phyloP scores from a whole-genome alignment of 306 rosid species.

The Dryas drummondii region DNA sequence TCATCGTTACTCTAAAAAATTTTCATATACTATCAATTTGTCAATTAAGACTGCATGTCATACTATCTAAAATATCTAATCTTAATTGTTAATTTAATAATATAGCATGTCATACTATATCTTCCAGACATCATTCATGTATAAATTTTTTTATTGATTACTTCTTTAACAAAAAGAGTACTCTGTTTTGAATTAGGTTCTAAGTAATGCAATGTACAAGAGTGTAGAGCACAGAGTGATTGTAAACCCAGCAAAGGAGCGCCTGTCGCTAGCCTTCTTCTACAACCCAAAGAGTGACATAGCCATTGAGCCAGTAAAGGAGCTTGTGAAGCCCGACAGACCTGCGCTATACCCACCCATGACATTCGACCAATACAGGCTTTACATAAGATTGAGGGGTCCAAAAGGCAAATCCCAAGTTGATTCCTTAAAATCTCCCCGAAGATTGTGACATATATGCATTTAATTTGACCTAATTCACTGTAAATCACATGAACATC shows the following conservation, averaged over 20 bases:
- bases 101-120: too few species aligned
- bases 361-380: conserved; percentile 89
- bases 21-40: too few species aligned
- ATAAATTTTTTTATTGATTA: too few species aligned
- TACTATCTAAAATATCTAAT: too few species aligned
- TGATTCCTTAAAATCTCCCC: conserved; percentile 55
- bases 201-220: conserved; percentile 79
- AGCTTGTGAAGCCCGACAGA: conserved; percentile 43
- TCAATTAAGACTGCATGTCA: too few species aligned
- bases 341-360: conserved; percentile 64
- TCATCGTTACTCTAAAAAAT: too few species aligned
- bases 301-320: conserved; percentile 65
- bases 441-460: background rate
- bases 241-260: conserved; percentile 68
- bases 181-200: conserved; percentile 41
- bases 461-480: background rate
- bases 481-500: conserved; percentile 17
- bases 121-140: too few species aligned
- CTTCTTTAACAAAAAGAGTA: too few species aligned
- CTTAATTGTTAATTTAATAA: too few species aligned
- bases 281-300: conserved; percentile 89
- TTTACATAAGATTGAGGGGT: conserved; percentile 72
- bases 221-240: conserved; percentile 94
- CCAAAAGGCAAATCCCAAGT: conserved; percentile 85
- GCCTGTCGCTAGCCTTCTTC: conserved; percentile 86